Evolutionary conservation across 495 filamentous ascomycete genomes (phyloP), one percentile per base, ranked within the genome.

Genomic region (Trichoderma gamsii): DNA sequence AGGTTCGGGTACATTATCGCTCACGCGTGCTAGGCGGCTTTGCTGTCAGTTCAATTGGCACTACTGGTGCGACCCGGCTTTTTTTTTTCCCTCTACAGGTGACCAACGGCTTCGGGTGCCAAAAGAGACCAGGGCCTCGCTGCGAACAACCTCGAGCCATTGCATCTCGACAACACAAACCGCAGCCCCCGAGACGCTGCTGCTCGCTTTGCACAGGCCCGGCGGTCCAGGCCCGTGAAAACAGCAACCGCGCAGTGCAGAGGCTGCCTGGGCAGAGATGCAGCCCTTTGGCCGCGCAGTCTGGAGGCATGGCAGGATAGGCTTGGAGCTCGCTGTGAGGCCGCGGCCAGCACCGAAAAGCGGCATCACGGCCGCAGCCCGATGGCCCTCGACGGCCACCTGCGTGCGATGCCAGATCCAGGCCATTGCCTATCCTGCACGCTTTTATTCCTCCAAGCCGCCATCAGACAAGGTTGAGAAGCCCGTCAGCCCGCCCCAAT

Each of bases 271-370:
- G 56, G 23, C 56, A 61, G 27, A 32, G 29, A 61, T 61, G 56
- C 56, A 61, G 56, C 56, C 56, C 4, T 32, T 61, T 61, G 56
- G 56, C 56, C 56, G 56, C 29, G 56, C 56, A 12, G 56, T 61
- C 56, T 61, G 56, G 56, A 29, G 56, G 25, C 56, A 61, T 61
- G 56, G 56, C 56, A 61, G 56, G 56, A 61, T 61, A 61, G 56
- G 56, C 27, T 25, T 61, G 56, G 56, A 61, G 27, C 16, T 61
- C 23, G 56, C 56, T 3, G 56, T 25, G 25, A 27, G 56, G 56
- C 56, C 56, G 9, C 23, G 16, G 18, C 16, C 51, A 59, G 11
- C 18, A 21, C n/a, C 51, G 11, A 27, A 7, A 18, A 12, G 18
- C 56, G n/a, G 11, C 56, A 13, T 18, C 56, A 15, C n/a, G 11